Conservation (phyloP, 768 basidiomycete genomes). For the Trametes villosa region DNA sequence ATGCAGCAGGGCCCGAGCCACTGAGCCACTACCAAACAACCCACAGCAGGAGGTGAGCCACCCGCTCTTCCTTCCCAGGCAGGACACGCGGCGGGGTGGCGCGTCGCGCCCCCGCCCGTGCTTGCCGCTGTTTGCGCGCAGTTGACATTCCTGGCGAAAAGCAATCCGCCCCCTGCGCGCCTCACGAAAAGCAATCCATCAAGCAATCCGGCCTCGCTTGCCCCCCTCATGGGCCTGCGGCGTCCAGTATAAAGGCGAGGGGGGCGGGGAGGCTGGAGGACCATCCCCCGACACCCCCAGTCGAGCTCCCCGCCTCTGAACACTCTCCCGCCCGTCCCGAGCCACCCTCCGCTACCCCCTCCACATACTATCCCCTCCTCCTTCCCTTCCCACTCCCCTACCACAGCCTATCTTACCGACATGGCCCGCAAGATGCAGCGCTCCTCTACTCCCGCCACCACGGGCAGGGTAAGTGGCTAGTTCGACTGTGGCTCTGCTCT, state of each 20-base stretch:
- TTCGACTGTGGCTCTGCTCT: too few relatives aligned
- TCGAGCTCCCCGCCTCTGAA: neutral
- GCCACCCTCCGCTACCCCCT: constrained; percentile 7
- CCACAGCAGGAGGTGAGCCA: constrained; percentile 18
- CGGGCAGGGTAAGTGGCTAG: too few relatives aligned
- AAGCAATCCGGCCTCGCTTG: constrained; percentile 16
- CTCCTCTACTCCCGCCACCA: too few relatives aligned
- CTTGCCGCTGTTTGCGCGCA: constrained; percentile 16
- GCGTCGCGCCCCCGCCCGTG: constrained; percentile 12
- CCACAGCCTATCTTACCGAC: neutral
- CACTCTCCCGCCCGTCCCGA: constrained; percentile 5
- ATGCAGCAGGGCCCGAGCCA: constrained; percentile 8
- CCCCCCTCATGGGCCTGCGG: neutral
- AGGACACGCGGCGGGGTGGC: constrained; percentile 16
- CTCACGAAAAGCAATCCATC: constrained; percentile 14
- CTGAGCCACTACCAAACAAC: constrained; percentile 16
- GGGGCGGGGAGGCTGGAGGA: neutral
- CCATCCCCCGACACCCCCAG: constrained; percentile 9
- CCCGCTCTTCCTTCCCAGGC: constrained; percentile 18
- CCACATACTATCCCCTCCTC: constrained; percentile 1
- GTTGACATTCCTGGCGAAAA: constrained; percentile 19
- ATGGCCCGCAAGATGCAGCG: too few relatives aligned
- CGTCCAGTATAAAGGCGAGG: constrained; percentile 10
- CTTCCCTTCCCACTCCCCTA: neutral
- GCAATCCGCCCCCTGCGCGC: constrained; percentile 19